A percentile compares a stretch with the other conserved stretches of the same genome.
Evolutionary conservation across 345 rosid species (phyloP).

Genomic region (Salix exigua): DNA sequence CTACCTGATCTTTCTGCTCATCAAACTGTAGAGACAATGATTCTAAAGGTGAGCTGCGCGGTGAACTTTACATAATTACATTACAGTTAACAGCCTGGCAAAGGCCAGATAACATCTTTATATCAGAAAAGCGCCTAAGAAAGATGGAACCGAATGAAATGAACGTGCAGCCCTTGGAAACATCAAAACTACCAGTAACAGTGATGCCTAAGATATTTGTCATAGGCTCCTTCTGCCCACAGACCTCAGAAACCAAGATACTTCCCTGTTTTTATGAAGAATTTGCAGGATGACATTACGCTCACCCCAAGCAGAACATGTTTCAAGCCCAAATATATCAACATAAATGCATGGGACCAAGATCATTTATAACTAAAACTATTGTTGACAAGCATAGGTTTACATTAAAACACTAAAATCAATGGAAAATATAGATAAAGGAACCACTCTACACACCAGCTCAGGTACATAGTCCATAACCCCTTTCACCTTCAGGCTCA

Average conservation of each 20-base stretch:
- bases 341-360: neutral
- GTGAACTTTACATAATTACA: neutral
- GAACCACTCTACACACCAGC: constrained; percentile 56
- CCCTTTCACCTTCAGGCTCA: constrained; percentile 90
- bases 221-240: neutral
- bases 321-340: neutral
- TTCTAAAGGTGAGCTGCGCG: neutral
- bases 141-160: neutral
- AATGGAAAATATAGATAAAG: neutral
- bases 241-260: neutral
- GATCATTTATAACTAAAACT: neutral
- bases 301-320: neutral
- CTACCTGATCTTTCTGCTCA: constrained; percentile 82
- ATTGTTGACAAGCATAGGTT: neutral
- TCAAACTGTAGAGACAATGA: constrained; percentile 58
- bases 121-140: neutral
- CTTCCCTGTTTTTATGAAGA: neutral
- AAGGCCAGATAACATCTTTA: neutral
- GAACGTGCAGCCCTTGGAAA: neutral
- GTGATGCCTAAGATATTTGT: neutral
- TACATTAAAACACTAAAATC: constrained; percentile 1
- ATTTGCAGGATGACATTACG: neutral
- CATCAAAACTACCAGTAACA: neutral
- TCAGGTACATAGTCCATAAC: constrained; percentile 87
- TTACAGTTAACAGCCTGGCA: neutral